Evolutionary conservation across 345 rosid species (phyloP), one percentile per base, ranked within the genome.

Genomic region (Camelina hispida): DNA sequence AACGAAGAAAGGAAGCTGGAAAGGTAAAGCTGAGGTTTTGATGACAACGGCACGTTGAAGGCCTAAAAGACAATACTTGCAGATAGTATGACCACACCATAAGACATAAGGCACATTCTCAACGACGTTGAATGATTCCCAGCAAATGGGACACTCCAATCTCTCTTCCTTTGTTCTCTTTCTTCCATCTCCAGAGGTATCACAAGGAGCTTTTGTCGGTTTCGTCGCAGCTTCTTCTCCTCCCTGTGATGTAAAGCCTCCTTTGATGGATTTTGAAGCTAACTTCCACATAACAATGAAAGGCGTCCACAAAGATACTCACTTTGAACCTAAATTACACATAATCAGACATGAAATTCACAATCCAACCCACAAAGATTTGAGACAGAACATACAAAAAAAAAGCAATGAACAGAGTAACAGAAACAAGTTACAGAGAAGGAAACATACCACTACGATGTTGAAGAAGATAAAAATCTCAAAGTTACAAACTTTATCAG

Each of bases 51-150:
- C 91, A 7, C 83, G 78, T 56, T 84, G 95, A 62, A 89, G 84
- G 3, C 87, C 90, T 7, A 85, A 58, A 40, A 89, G 86, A 58
- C 95, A 89, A 69, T 78, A 82, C 74, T 83, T 84, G 75, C 94
- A 89, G 32, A 89, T 76, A 16, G 91, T 85, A 61, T 89, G 94
- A 62, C 94, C 94, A 59, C 94, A 89, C 94, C 91, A 89, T 58
- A 87, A 70, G 69, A 87, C 88, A 70, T 84, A 81, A 16, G 94
- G 91, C 72, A 85, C 77, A 69, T 87, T 89, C 80, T 89, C 94
- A 30, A 85, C 83, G 44, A 89, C 80, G 25, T 89, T 85, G 83
- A 89, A 87, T 58, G 85, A 81, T 76, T 89, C 91, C 88, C 89
- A 87, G 72, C 95, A 89, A 48, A 89, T 78, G 0, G 95, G 88